These are phyloP conservation scores for Clonostachys byssicola DNA, from an alignment of 2,329 filamentous ascomycete species.

Conservation along the genomic window DNA sequence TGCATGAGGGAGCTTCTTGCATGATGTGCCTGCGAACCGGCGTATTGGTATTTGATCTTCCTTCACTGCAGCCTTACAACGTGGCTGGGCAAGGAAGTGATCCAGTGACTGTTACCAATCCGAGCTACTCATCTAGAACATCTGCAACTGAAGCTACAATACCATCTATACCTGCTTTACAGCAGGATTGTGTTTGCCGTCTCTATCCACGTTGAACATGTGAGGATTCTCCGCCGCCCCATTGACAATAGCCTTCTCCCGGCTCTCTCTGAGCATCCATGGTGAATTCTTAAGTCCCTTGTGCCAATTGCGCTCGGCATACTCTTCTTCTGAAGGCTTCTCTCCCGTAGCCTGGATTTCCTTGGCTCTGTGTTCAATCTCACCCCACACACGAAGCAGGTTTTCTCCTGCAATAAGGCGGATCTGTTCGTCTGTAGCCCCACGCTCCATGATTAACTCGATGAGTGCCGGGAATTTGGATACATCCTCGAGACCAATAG, in stretches of 20 bases:
- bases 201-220: constrained; percentile 6
- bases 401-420: constrained; percentile 79
- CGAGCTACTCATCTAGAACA: not conserved
- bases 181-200: constrained; percentile 4
- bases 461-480: constrained; percentile 26
- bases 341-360: constrained; percentile 55
- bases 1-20: no score
- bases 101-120: no score
- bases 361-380: constrained; percentile 68
- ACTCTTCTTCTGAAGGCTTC: constrained; percentile 20
- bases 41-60: no score
- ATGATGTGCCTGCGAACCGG: no score
- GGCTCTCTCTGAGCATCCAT: constrained; percentile 13
- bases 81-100: no score
- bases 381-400: constrained; percentile 76
- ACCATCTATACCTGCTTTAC: constrained; percentile 2
- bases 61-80: no score
- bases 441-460: constrained; percentile 16
- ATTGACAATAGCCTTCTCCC: constrained; percentile 6
- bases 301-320: constrained; percentile 16
- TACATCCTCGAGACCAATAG: constrained; percentile 21
- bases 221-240: constrained; percentile 13
- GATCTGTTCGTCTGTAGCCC: constrained; percentile 31
- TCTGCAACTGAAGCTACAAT: not conserved
- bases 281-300: constrained; percentile 14